Evolutionary conservation across 2,329 filamentous ascomycete genomes (phyloP).

Genomic region (Dactylonectria macrodidyma): DNA sequence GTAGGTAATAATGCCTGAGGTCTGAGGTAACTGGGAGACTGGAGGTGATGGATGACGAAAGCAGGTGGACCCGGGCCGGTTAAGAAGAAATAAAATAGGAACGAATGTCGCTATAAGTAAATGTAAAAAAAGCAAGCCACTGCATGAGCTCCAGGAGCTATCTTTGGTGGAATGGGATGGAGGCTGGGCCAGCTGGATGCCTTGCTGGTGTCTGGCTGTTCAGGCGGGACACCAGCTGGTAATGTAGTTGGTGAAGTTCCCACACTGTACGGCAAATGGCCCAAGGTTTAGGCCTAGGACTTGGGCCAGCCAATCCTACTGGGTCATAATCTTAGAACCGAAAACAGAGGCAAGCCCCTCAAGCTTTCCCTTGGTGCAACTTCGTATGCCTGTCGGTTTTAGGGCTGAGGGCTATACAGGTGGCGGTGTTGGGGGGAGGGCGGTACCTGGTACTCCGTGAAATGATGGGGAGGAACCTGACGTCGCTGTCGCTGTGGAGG

Average conservation of each 20-base stretch:
- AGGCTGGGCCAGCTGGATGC: conserved; percentile 24
- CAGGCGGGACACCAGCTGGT: conserved; percentile 19
- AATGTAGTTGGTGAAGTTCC: conserved; percentile 35
- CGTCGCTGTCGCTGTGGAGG: conserved; percentile 13
- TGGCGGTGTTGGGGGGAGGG: conserved; percentile 19
- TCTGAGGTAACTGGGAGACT: background rate
- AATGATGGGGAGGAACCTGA: conserved; percentile 24
- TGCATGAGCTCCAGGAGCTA: background rate
- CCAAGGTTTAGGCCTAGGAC: conserved; percentile 13
- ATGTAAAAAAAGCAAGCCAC: conserved; percentile 10
- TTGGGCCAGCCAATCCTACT: conserved; percentile 18
- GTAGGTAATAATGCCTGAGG: too few species aligned
- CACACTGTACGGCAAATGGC: conserved; percentile 43
- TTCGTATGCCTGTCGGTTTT: conserved; percentile 16
- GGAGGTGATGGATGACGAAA: conserved; percentile 12
- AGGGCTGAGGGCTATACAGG: conserved; percentile 21
- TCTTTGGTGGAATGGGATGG: conserved; percentile 28
- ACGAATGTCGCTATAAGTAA: background rate
- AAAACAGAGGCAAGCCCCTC: conserved; percentile 9
- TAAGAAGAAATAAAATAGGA: conserved; percentile 1
- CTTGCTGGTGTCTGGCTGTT: conserved; percentile 24
- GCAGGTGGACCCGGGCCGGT: conserved; percentile 11
- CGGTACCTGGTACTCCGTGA: conserved; percentile 27
- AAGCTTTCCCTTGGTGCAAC: conserved; percentile 18
- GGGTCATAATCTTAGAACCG: conserved; percentile 29